phyloP scores from a whole-genome alignment of 768 basidiomycete genomes.

The Tylopilus subfusipes region DNA sequence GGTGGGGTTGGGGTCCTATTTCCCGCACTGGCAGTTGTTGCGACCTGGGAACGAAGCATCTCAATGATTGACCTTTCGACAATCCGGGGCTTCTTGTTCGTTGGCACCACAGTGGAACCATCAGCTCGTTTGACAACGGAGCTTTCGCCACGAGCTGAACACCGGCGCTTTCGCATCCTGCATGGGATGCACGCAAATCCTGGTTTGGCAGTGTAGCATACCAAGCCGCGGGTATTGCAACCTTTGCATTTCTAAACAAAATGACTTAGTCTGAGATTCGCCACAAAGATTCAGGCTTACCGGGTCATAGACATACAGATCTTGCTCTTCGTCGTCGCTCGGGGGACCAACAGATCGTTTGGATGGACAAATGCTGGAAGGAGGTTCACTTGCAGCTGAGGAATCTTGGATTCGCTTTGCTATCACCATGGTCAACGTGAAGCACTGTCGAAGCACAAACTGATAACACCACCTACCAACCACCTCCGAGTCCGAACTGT shows the following conservation, averaged over 20 bases:
- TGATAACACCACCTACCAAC: too few relatives aligned
- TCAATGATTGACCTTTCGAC: not conserved
- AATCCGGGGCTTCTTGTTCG: not conserved
- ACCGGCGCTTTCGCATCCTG: not conserved
- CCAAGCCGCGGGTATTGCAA: too few relatives aligned
- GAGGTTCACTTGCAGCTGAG: too few relatives aligned
- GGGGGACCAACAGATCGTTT: too few relatives aligned
- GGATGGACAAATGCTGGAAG: too few relatives aligned
- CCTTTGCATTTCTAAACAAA: not conserved
- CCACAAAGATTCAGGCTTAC: not conserved
- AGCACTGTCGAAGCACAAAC: too few relatives aligned
- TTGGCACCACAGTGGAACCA: not conserved
- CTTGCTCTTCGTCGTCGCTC: too few relatives aligned
- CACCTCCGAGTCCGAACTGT: too few relatives aligned
- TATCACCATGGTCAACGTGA: too few relatives aligned
- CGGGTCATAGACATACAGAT: slow-evolving; percentile 1
- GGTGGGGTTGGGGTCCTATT: too few relatives aligned
- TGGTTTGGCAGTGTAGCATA: not conserved
- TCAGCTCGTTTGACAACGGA: too few relatives aligned
- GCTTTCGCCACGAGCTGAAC: not conserved
- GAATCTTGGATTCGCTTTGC: too few relatives aligned
- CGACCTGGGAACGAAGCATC: not conserved
- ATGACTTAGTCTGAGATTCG: not conserved
- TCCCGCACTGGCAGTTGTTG: not conserved
- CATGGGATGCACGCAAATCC: slow-evolving; percentile 1